phyloP scores from a whole-genome alignment of 345 rosid genomes.

The Lepidium africanum region DNA sequence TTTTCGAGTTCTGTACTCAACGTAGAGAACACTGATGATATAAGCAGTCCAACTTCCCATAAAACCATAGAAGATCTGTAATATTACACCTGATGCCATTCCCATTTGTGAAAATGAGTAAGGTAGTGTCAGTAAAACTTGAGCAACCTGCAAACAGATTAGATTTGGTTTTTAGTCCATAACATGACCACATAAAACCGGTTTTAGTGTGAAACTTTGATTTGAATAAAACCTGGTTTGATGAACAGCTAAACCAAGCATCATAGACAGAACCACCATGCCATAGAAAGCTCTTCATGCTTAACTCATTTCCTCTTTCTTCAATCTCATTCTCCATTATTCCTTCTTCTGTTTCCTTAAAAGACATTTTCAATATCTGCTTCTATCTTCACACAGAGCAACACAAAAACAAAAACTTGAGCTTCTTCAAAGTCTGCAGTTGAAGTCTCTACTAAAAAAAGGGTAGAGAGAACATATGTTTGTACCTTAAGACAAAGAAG shows the following conservation, averaged over 20 bases:
- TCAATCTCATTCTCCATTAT: conserved; percentile 1
- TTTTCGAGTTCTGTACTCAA: conserved; percentile 69
- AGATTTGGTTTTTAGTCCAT: background rate
- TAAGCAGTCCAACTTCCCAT: conserved; percentile 92
- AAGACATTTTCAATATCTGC: background rate
- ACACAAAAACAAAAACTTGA: no score
- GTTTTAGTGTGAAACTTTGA: background rate
- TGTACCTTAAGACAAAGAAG: background rate
- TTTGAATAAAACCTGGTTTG: conserved; percentile 45
- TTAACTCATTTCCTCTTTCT: conserved; percentile 25
- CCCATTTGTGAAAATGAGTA: conserved; percentile 93
- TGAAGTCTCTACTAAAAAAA: background rate
- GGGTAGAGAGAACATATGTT: background rate
- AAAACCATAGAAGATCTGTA: conserved; percentile 72
- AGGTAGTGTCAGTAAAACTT: conserved; percentile 75
- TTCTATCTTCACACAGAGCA: background rate
- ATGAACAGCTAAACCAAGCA: conserved; percentile 92
- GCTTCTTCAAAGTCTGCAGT: no score
- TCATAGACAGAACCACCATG: conserved; percentile 85
- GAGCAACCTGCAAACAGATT: conserved; percentile 63
- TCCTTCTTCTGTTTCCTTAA: conserved; percentile 30
- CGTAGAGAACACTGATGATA: conserved; percentile 69
- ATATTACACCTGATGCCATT: conserved; percentile 67
- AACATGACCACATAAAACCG: background rate
- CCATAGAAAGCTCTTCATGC: conserved; percentile 59